phyloP scores from a whole-genome alignment of 2,329 filamentous ascomycete species.

The Fusarium sacchari region DNA sequence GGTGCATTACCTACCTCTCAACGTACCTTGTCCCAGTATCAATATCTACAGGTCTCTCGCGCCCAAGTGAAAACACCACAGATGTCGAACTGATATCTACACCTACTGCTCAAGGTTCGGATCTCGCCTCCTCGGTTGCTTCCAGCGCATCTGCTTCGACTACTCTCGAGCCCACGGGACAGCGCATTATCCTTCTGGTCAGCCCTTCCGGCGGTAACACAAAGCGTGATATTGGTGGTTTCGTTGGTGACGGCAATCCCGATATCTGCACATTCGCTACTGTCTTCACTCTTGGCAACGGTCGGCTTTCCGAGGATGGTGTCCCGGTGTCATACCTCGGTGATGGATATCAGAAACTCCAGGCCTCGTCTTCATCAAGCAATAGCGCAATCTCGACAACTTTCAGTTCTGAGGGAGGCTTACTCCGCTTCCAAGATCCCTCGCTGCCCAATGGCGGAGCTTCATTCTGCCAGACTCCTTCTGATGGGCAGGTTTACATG shows the following conservation, averaged over 20 bases:
- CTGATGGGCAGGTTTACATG: slow-evolving; percentile 6
- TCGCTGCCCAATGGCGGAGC: neutral
- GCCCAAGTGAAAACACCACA: neutral
- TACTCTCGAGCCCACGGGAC: neutral
- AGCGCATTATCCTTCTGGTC: neutral
- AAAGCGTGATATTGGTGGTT: neutral
- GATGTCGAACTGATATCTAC: neutral
- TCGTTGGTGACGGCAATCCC: neutral
- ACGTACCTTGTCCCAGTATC: neutral
- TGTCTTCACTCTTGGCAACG: neutral
- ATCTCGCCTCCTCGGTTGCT: neutral
- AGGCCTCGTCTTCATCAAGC: neutral
- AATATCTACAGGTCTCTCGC: neutral
- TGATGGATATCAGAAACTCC: neutral
- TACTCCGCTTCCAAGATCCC: neutral
- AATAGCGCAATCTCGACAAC: neutral
- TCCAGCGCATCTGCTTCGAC: neutral
- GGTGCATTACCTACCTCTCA: neutral
- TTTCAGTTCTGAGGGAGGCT: neutral
- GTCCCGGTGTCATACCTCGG: neutral
- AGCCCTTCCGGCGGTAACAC: neutral
- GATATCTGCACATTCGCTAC: neutral
- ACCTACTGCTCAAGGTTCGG: no score
- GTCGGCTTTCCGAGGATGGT: neutral
- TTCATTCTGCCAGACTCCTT: neutral